These are phyloP conservation scores for Volvariella volvacea DNA, from an alignment of 1,284 basidiomycete species.

Conservation along the genomic window DNA sequence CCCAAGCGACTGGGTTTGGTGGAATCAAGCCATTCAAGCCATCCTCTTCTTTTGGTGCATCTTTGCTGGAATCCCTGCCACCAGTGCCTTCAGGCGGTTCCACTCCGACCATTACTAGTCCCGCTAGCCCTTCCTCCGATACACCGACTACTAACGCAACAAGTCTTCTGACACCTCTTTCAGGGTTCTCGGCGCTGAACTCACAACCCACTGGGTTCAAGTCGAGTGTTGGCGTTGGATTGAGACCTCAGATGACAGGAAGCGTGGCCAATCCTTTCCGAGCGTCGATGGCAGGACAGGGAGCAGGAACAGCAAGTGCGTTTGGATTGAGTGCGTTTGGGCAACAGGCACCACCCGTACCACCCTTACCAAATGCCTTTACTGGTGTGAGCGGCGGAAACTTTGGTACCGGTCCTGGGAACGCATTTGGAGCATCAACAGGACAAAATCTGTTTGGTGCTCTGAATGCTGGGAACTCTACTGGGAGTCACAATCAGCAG, in stretches of 20 bases:
- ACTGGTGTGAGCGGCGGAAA: slow-evolving; percentile 1
- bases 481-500: slow-evolving; percentile 14
- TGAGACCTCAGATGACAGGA: slow-evolving; percentile 71
- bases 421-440: slow-evolving; percentile 5
- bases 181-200: slow-evolving; percentile 11
- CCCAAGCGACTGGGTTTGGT: slow-evolving; percentile 78
- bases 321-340: slow-evolving; percentile 2
- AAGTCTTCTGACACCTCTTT: background rate
- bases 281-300: slow-evolving; percentile 43
- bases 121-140: slow-evolving; percentile 9
- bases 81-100: slow-evolving; percentile 35
- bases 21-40: slow-evolving; percentile 91
- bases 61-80: slow-evolving; percentile 73
- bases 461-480: slow-evolving; percentile 11
- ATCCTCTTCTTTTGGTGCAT: slow-evolving; percentile 81
- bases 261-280: slow-evolving; percentile 73
- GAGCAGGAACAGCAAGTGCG: background rate
- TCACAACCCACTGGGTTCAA: slow-evolving; percentile 27
- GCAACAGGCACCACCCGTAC: slow-evolving; percentile 3
- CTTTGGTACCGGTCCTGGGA: slow-evolving; percentile 8
- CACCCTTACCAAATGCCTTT: slow-evolving; percentile 4
- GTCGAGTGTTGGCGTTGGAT: slow-evolving; percentile 47
- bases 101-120: slow-evolving; percentile 12
- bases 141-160: slow-evolving; percentile 2
- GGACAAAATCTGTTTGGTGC: slow-evolving; percentile 6